A percentile compares a stretch with the other conserved stretches of the same genome.
These are phyloP conservation scores for Cordyceps cateniannulata DNA, from an alignment of 2,329 filamentous ascomycete genomes.

Conservation along the genomic window DNA sequence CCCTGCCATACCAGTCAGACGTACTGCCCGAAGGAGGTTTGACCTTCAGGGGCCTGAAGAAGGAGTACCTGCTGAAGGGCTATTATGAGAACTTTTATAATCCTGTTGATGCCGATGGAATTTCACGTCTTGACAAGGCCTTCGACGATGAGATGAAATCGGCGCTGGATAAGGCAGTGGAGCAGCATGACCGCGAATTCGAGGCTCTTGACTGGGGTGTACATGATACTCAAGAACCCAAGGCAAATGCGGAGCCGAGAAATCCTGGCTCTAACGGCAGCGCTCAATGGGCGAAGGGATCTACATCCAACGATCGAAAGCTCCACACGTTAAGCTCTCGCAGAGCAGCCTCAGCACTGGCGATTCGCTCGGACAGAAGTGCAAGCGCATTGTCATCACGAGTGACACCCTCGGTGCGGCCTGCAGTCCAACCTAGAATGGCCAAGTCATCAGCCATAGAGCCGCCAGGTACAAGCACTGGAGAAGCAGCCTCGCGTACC, in stretches of 20 bases:
- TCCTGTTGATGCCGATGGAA: slow-evolving; percentile 61
- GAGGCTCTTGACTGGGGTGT: slow-evolving; percentile 57
- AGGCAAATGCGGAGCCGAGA: background rate
- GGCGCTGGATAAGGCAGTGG: slow-evolving; percentile 53
- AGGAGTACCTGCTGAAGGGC: slow-evolving; percentile 52
- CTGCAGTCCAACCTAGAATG: slow-evolving; percentile 13
- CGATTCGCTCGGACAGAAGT: slow-evolving; percentile 17
- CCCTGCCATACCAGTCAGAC: slow-evolving; percentile 63
- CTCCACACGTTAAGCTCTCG: slow-evolving; percentile 34
- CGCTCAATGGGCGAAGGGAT: background rate
- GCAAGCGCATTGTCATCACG: slow-evolving; percentile 11
- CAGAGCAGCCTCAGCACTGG: slow-evolving; percentile 48
- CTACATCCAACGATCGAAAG: slow-evolving; percentile 1
- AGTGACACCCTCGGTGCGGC: background rate
- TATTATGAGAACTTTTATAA: slow-evolving; percentile 56
- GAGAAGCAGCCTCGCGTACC: slow-evolving; percentile 64
- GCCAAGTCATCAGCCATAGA: slow-evolving; percentile 19
- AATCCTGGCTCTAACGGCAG: background rate
- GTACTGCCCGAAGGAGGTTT: slow-evolving; percentile 54
- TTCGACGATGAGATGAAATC: slow-evolving; percentile 47
- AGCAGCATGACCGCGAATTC: slow-evolving; percentile 60
- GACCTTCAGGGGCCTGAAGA: slow-evolving; percentile 51
- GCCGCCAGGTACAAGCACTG: slow-evolving; percentile 49
- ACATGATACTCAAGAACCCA: slow-evolving; percentile 46
- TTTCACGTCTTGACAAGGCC: slow-evolving; percentile 55